These are phyloP conservation scores for Spathaspora sp. DNA, from an alignment of 805 yeast genomes.

Conservation along the genomic window DNA sequence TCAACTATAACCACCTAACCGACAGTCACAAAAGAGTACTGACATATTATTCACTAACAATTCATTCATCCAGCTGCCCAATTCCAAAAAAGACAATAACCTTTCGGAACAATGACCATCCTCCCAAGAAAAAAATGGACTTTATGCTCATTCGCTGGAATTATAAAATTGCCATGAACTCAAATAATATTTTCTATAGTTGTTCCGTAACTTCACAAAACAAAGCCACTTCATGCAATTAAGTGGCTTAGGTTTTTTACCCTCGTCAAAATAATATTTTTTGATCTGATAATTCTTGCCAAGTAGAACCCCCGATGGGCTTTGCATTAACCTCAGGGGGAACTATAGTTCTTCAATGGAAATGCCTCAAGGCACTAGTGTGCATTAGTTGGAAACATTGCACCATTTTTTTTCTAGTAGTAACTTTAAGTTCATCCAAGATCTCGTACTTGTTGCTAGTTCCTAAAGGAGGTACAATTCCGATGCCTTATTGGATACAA, in stretches of 20 bases:
- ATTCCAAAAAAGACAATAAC: not conserved
- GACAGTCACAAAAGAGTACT: not conserved
- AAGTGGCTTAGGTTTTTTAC: not conserved
- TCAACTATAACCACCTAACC: not conserved
- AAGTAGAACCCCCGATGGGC: too few species aligned
- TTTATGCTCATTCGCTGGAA: not conserved
- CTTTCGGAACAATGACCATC: not conserved
- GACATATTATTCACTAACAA: not conserved
- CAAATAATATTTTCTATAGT: not conserved
- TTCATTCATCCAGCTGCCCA: not conserved
- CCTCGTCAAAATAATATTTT: not conserved
- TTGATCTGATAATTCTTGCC: not conserved
- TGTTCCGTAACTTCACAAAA: not conserved
- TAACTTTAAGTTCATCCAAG: too few species aligned
- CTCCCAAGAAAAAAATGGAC: not conserved
- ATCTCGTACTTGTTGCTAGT: too few species aligned
- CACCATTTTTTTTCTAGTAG: too few species aligned
- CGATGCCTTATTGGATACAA: too few species aligned
- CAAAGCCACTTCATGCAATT: too few species aligned
- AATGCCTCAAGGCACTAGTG: too few species aligned
- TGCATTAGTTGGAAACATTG: too few species aligned
- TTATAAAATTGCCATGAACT: not conserved
- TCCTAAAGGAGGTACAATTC: too few species aligned
- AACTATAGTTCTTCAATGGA: too few species aligned
- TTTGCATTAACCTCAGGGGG: too few species aligned